Evolutionary conservation across 176 grass and related monocot genomes (phyloP).

Genomic region (Rhynchospora breviuscula): DNA sequence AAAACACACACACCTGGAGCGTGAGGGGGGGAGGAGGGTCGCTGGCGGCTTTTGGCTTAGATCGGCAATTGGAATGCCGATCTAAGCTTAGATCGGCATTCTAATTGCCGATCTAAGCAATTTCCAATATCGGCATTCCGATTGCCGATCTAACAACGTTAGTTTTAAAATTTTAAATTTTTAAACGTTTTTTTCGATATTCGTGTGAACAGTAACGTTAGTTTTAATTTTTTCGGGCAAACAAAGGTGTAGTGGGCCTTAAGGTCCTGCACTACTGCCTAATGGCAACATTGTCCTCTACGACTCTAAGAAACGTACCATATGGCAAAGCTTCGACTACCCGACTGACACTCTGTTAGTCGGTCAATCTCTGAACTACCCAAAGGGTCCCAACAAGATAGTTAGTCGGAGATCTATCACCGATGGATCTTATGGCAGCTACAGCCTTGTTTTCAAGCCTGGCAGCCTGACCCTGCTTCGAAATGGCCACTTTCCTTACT

Average conservation of each 20-base stretch:
- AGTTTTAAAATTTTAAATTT: too few relatives aligned
- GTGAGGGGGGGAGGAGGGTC: too few relatives aligned
- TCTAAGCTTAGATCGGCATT: too few relatives aligned
- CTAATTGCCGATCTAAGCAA: too few relatives aligned
- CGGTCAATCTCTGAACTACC: constrained; percentile 23
- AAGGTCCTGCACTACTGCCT: constrained; percentile 27
- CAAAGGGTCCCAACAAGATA: constrained; percentile 8
- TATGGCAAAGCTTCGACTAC: constrained; percentile 43
- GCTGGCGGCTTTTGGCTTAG: too few relatives aligned
- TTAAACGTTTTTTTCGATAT: too few relatives aligned
- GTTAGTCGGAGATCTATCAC: neutral
- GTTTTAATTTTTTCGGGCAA: too few relatives aligned
- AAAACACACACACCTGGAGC: too few relatives aligned
- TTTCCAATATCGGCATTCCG: too few relatives aligned
- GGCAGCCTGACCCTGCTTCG: neutral
- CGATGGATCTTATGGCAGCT: constrained; percentile 4
- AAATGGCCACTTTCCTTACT: constrained; percentile 26
- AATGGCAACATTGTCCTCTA: constrained; percentile 36
- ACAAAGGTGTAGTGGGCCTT: constrained; percentile 32
- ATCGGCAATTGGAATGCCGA: too few relatives aligned
- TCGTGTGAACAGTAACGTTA: too few relatives aligned
- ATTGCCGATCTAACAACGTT: too few relatives aligned
- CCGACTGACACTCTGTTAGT: constrained; percentile 44
- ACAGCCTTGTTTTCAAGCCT: neutral
- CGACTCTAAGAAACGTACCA: constrained; percentile 6